phyloP scores from a whole-genome alignment of 345 rosid species.

The Euphorbia pulcherrima region DNA sequence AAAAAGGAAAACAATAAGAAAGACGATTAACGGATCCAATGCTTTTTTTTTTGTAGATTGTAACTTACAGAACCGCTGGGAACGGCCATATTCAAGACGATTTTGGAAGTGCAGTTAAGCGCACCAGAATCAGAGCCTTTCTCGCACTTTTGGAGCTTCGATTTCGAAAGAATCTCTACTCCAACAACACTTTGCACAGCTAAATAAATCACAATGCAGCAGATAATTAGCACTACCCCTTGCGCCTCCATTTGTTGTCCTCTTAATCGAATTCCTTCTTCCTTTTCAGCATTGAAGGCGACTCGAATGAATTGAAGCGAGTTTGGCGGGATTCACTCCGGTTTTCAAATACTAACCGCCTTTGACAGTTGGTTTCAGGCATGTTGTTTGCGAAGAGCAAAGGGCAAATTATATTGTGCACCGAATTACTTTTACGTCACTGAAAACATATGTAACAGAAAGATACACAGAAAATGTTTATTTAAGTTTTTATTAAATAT shows the following conservation, averaged over 20 bases:
- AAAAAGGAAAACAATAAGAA: neutral
- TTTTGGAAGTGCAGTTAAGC: constrained; percentile 54
- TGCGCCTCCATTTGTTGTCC: neutral
- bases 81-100: constrained; percentile 57
- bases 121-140: constrained; percentile 29
- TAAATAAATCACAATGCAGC: constrained; percentile 2
- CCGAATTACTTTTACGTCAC: too few relatives aligned
- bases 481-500: too few relatives aligned
- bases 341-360: constrained; percentile 4
- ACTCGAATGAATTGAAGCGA: neutral
- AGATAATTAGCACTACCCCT: neutral
- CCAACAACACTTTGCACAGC: neutral
- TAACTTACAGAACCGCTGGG: constrained; percentile 59
- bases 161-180: constrained; percentile 61
- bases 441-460: too few relatives aligned
- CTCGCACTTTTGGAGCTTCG: constrained; percentile 58
- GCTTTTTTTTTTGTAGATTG: too few relatives aligned
- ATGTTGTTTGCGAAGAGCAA: too few relatives aligned
- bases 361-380: constrained; percentile 17
- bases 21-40: neutral
- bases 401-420: too few relatives aligned
- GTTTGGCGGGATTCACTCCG: constrained; percentile 11
- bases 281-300: neutral
- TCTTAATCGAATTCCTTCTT: neutral
- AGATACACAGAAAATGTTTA: too few relatives aligned